phyloP scores from a whole-genome alignment of 2,329 filamentous ascomycete genomes.

The Atkinsonella texensis region DNA sequence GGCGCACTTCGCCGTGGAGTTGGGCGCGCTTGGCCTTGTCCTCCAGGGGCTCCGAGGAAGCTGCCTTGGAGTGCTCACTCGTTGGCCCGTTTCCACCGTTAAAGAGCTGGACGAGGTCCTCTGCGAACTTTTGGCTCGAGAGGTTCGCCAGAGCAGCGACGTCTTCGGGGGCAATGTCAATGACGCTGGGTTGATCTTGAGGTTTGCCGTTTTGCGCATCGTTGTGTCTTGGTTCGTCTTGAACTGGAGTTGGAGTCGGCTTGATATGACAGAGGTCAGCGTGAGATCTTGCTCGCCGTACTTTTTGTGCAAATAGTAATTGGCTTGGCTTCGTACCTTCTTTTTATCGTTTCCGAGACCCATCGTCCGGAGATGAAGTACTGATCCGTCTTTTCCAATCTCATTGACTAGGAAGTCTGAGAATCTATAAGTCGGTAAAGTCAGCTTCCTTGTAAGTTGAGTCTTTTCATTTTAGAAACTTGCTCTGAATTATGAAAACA shows the following conservation, averaged over 20 bases:
- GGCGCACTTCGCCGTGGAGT: slow-evolving; percentile 54
- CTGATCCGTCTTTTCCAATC: slow-evolving; percentile 62
- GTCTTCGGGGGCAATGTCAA: slow-evolving; percentile 21
- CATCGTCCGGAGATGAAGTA: slow-evolving; percentile 56
- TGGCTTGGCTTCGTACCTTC: slow-evolving; percentile 5
- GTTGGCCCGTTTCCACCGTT: slow-evolving; percentile 21
- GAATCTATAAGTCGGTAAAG: slow-evolving; percentile 40
- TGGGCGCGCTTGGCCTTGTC: slow-evolving; percentile 34
- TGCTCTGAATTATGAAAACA: neutral
- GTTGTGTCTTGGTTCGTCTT: slow-evolving; percentile 4
- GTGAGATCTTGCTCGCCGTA: neutral
- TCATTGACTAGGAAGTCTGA: slow-evolving; percentile 92
- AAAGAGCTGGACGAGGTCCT: slow-evolving; percentile 30
- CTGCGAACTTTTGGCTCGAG: slow-evolving; percentile 26
- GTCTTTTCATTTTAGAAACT: neutral
- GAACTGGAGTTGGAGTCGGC: slow-evolving; percentile 11
- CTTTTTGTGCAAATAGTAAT: neutral
- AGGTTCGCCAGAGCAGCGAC: slow-evolving; percentile 25
- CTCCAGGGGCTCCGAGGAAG: slow-evolving; percentile 28
- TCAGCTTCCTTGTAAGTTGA: neutral
- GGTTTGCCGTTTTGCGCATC: slow-evolving; percentile 10
- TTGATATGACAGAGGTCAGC: neutral
- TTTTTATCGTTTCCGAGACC: slow-evolving; percentile 13
- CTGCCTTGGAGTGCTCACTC: slow-evolving; percentile 17
- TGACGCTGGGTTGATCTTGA: slow-evolving; percentile 7